Evolutionary conservation across 1,284 basidiomycete species (phyloP).

Genomic region (Flammula alnicola): DNA sequence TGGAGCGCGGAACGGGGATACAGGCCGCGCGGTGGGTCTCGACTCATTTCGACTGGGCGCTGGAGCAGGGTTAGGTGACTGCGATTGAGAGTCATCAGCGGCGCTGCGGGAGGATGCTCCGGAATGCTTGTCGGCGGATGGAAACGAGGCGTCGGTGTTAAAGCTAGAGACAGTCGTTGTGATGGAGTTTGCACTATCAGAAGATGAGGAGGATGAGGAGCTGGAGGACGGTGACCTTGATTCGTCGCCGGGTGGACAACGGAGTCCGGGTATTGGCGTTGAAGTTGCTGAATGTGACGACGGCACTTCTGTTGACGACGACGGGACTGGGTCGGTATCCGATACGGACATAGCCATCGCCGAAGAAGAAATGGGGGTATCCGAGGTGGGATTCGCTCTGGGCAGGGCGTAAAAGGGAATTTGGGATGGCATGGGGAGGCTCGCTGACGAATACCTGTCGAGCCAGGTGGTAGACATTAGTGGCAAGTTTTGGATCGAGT

Average conservation of each 20-base stretch:
- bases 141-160: neutral
- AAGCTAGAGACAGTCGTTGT: constrained; percentile 10
- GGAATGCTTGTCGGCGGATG: neutral
- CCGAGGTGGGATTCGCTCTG: constrained; percentile 5
- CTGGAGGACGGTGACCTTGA: neutral
- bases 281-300: neutral
- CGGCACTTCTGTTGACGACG: constrained; percentile 6
- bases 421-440: constrained; percentile 27
- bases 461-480: constrained; percentile 14
- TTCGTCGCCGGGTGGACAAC: too few species aligned
- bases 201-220: neutral
- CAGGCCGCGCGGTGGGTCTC: constrained; percentile 15
- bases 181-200: neutral
- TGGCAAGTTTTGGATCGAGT: neutral
- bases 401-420: constrained; percentile 31
- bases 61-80: neutral
- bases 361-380: neutral
- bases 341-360: neutral
- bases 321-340: neutral
- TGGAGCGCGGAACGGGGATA: constrained; percentile 28
- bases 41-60: neutral
- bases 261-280: too few species aligned
- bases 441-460: constrained; percentile 29
- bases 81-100: neutral
- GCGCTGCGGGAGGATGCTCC: neutral